Base-by-base conservation (phyloP, 2,329 filamentous ascomycete genomes). In the Penicillium sp. region DNA sequence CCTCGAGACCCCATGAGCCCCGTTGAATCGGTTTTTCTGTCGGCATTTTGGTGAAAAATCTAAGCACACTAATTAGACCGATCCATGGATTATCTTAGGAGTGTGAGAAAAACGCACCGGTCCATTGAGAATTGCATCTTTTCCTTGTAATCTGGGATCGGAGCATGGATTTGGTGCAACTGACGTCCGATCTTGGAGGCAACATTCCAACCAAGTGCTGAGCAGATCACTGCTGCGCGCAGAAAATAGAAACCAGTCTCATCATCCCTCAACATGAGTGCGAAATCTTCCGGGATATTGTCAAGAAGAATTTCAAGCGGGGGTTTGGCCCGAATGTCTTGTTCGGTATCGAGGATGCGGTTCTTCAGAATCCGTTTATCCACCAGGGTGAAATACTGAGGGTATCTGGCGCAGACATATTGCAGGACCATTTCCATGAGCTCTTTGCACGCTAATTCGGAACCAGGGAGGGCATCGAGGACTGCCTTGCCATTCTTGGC, bases 41-140 rank as follows among this genome's bases (percentile, higher is more conserved):
- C 0, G 89, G 83, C 76, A 91, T 84, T 66, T 90, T 92, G 24
- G 86, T 83, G 66, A 96, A 95, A 71, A 85, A 94, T n/a, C 88
- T 89, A 42, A 17, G 10, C 10, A n/a, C 13, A 21, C 15, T 6
- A 18, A 20, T 5, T n/a, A 37, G 13, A 18, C 15, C 24, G 39
- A 8, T 15, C 18, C 33, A 12, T 39, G 30, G 10, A 9, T 34
- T 12, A 17, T 9, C 10, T 29, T 9, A 13, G 2, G 17, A 4
- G 2, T 12, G 44, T 10, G 12, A 37, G 20, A 13, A 48, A 17
- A 23, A 65, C 80, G 44, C 73, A 90, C 83, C 89, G 80, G 64
- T 95, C 90, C 87, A 96, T 92, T 33, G 88, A 91, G 57, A 91
- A 88, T 30, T 88, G 83, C 88, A 95, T 91, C 75, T 92, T 95